These are phyloP conservation scores for Boeremia lycopersici DNA, from an alignment of 2,329 filamentous ascomycete species.

Conservation along the genomic window DNA sequence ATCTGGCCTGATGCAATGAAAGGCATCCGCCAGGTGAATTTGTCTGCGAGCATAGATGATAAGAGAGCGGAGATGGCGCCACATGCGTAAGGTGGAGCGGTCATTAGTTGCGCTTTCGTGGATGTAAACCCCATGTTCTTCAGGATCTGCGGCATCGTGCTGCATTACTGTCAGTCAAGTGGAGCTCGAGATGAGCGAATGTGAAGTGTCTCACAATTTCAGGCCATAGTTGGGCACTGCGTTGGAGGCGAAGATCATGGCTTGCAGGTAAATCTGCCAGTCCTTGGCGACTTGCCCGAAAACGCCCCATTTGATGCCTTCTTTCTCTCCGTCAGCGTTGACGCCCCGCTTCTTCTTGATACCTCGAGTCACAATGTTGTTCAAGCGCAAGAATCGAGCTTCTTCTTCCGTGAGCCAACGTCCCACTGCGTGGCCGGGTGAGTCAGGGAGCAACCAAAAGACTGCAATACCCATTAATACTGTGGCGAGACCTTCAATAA, in stretches of 20 bases:
- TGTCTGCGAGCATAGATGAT: conserved; percentile 25
- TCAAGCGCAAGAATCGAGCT: conserved; percentile 17
- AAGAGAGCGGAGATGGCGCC: conserved; percentile 29
- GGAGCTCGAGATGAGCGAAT: neutral
- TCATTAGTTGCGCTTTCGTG: conserved; percentile 34
- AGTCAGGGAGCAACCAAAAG: conserved; percentile 21
- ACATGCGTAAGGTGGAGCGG: conserved; percentile 30
- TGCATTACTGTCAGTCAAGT: neutral
- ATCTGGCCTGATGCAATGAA: conserved; percentile 24
- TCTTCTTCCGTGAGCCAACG: conserved; percentile 35
- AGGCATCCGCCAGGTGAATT: conserved; percentile 28
- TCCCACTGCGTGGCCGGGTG: conserved; percentile 26
- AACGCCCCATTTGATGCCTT: conserved; percentile 21
- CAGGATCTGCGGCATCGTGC: conserved; percentile 19
- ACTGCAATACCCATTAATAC: conserved; percentile 16
- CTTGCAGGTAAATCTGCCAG: conserved; percentile 56
- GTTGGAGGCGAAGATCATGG: conserved; percentile 46
- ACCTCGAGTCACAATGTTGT: conserved; percentile 23
- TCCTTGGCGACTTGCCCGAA: conserved; percentile 51
- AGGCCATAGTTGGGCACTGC: conserved; percentile 45
- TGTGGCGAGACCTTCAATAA: conserved; percentile 21
- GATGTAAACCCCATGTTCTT: conserved; percentile 31
- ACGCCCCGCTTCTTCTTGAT: conserved; percentile 14
- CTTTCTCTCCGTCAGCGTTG: conserved; percentile 23
- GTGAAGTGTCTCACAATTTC: conserved; percentile 29